Evolutionary conservation across 2,329 filamentous ascomycete genomes (phyloP).

Genomic region (Ceratocystis lukuohia): DNA sequence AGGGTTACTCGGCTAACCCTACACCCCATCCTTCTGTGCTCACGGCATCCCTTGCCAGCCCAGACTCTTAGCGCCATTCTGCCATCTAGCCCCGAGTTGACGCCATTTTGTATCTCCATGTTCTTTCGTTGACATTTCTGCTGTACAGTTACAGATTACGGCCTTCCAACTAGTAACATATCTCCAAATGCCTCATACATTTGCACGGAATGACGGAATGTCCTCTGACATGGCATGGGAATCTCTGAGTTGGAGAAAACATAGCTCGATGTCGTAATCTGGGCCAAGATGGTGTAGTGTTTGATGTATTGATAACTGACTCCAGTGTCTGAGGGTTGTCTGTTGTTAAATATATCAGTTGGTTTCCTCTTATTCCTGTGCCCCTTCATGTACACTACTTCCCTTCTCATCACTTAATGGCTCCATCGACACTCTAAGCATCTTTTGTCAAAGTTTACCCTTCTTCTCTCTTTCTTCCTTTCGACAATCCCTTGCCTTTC

Average conservation of each 20-base stretch:
- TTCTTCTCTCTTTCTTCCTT: neutral
- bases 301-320: neutral
- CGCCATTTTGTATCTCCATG: neutral
- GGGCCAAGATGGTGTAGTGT: neutral
- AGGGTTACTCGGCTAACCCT: no score
- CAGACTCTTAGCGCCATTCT: neutral
- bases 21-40: no score
- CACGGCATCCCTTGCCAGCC: no score
- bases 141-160: neutral
- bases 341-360: neutral
- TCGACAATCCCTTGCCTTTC: neutral
- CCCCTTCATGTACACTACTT: no score
- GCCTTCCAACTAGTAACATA: neutral
- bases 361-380: neutral
- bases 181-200: neutral
- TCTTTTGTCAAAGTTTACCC: no score
- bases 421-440: no score
- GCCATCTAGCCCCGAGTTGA: neutral
- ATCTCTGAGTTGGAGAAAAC: neutral
- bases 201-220: no score
- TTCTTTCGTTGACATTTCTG: neutral
- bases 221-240: neutral
- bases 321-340: neutral
- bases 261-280: constrained; percentile 5
- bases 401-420: no score